phyloP scores from a whole-genome alignment of 2,329 filamentous ascomycete species.

The Microdochium bolleyi region DNA sequence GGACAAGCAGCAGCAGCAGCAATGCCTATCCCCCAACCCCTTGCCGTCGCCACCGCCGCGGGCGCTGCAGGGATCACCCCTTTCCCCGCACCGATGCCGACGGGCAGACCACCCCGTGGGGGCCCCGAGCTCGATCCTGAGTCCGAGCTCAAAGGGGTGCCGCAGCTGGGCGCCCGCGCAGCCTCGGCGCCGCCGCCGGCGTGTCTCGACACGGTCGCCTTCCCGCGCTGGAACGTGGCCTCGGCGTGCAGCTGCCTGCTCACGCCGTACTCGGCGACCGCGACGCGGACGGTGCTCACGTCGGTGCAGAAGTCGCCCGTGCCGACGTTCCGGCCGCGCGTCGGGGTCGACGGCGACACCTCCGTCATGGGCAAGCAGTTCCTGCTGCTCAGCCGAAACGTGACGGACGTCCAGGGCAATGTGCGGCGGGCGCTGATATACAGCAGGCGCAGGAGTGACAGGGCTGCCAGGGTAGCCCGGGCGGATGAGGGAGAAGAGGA shows the following conservation, averaged over 20 bases:
- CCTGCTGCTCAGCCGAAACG: no score
- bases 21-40: no score
- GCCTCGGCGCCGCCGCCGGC: not conserved
- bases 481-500: no score
- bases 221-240: not conserved
- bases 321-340: not conserved
- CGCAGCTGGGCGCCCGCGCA: no score
- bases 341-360: not conserved
- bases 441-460: not conserved
- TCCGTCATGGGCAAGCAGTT: no score
- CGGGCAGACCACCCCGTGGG: no score
- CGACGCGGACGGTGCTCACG: not conserved
- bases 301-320: no score
- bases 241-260: not conserved
- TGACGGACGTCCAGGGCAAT: not conserved
- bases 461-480: not conserved
- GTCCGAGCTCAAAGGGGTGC: no score
- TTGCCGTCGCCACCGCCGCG: not conserved
- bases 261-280: not conserved
- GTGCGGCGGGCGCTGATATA: not conserved
- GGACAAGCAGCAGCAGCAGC: no score
- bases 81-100: not conserved
- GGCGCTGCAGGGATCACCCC: not conserved
- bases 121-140: no score
- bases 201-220: not conserved